These are phyloP conservation scores for Scheffersomyces stipitis DNA, from an alignment of 805 yeast genomes.

Conservation along the genomic window DNA sequence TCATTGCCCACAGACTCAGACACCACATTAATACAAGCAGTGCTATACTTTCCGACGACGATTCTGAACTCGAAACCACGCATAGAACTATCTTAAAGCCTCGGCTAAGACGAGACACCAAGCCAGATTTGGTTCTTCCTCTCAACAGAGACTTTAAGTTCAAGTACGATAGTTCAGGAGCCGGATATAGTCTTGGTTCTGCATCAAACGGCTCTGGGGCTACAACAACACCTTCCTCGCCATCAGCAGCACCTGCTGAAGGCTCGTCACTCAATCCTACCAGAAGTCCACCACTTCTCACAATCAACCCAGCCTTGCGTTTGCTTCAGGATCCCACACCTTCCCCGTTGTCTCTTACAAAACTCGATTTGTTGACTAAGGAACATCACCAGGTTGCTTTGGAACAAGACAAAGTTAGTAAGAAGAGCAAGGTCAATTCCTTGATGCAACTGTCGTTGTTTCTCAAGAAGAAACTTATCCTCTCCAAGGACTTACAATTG, in stretches of 20 bases:
- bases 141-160: conserved; percentile 25
- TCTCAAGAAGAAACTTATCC: conserved; percentile 30
- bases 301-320: background rate
- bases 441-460: conserved; percentile 24
- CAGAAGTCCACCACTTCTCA: background rate
- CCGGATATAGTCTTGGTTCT: background rate
- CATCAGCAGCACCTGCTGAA: background rate
- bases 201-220: background rate
- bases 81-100: conserved; percentile 17
- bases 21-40: conserved; percentile 8
- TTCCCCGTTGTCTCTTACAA: conserved; percentile 22
- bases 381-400: background rate
- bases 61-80: conserved; percentile 29
- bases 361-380: conserved; percentile 1
- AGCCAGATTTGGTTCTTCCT: conserved; percentile 1
- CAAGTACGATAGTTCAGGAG: conserved; percentile 11
- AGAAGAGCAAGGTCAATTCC: conserved; percentile 12
- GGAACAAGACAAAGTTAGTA: conserved; percentile 1
- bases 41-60: conserved; percentile 37
- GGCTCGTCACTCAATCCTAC: background rate
- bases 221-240: conserved; percentile 1
- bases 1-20: background rate
- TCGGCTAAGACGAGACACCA: conserved; percentile 6
- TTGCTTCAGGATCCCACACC: conserved; percentile 20
- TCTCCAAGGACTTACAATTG: conserved; percentile 39